Conservation (phyloP, 2,329 filamentous ascomycete species). For the Fusarium nurragi region DNA sequence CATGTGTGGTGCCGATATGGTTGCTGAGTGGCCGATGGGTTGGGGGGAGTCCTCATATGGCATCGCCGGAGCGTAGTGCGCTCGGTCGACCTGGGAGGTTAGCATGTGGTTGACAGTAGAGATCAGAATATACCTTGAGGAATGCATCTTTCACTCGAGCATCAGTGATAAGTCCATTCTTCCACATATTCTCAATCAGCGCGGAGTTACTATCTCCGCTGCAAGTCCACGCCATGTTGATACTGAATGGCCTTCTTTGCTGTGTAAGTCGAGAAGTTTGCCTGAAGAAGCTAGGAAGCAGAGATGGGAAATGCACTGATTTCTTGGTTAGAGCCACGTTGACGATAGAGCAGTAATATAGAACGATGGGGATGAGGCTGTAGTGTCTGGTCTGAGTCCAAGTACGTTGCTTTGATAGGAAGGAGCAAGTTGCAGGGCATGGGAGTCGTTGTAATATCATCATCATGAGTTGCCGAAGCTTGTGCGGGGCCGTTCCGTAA, state of each 20-base stretch:
- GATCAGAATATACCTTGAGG: conserved; percentile 63
- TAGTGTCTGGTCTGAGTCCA: too few relatives aligned
- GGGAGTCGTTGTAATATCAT: conserved; percentile 6
- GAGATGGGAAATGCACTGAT: background rate
- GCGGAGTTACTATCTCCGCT: conserved; percentile 78
- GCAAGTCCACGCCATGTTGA: conserved; percentile 88
- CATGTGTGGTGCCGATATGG: conserved; percentile 70
- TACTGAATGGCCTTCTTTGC: conserved; percentile 2
- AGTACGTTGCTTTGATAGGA: background rate
- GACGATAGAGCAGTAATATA: background rate
- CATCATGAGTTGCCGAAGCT: conserved; percentile 37
- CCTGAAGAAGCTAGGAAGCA: background rate
- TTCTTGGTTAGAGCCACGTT: conserved; percentile 27
- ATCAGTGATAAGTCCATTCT: conserved; percentile 76
- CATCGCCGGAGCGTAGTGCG: conserved; percentile 75
- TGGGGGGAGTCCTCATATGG: conserved; percentile 74
- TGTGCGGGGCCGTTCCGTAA: conserved; percentile 41
- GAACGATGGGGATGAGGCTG: too few relatives aligned
- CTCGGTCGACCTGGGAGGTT: conserved; percentile 78
- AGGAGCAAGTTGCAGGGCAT: background rate
- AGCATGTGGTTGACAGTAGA: background rate
- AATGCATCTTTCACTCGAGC: conserved; percentile 81
- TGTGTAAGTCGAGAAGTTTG: conserved; percentile 11
- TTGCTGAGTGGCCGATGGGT: conserved; percentile 63
- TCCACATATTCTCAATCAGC: conserved; percentile 80